Evolutionary conservation across 176 grass and related monocot species (phyloP).

Genomic region (Eragrostis curvula): DNA sequence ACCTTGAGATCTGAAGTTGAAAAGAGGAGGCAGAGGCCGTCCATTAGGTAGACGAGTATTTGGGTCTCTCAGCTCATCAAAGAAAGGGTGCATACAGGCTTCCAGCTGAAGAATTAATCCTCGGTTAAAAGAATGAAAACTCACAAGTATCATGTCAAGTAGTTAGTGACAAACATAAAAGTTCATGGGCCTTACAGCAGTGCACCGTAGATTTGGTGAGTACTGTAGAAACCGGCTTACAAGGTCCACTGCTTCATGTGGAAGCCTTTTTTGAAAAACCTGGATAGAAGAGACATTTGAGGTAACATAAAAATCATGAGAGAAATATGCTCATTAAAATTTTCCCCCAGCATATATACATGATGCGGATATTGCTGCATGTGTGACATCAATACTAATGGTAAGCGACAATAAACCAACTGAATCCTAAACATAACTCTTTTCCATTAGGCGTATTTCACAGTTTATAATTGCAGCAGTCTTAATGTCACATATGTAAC

Average conservation of each 20-base stretch:
- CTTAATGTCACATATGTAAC: not conserved
- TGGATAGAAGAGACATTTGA: conserved; percentile 38
- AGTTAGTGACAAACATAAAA: not conserved
- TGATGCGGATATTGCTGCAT: not conserved
- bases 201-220: conserved; percentile 91
- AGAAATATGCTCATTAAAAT: not conserved
- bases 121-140: conserved; percentile 28
- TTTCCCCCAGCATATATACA: not conserved
- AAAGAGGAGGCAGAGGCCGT: conserved; percentile 82
- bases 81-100: conserved; percentile 96
- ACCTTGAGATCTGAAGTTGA: conserved; percentile 94
- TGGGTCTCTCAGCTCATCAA: conserved; percentile 91
- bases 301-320: not conserved
- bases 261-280: conserved; percentile 90
- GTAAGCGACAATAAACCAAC: not conserved
- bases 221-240: conserved; percentile 93
- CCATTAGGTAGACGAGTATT: conserved; percentile 81
- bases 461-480: not conserved
- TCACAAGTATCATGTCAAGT: not conserved
- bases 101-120: conserved; percentile 63
- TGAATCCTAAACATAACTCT: not conserved
- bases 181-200: conserved; percentile 60
- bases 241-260: conserved; percentile 90
- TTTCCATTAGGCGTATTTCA: not conserved
- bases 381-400: not conserved